phyloP scores from a whole-genome alignment of 805 yeast species.

The Yueomyces sp. region DNA sequence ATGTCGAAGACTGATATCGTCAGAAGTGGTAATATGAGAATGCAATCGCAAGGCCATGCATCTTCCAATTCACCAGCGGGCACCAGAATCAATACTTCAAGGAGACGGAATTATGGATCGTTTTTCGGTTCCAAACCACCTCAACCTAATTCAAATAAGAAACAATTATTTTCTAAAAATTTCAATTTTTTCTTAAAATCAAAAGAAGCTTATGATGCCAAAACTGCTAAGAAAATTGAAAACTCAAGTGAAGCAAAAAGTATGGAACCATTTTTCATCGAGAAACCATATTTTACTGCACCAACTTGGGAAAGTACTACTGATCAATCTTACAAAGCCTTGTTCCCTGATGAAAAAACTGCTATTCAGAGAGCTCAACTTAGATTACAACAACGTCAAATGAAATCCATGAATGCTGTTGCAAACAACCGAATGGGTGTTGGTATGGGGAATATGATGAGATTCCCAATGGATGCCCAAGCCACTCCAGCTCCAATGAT shows the following conservation, averaged over 20 bases:
- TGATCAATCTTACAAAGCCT: constrained; percentile 40
- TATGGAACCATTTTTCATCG: constrained; percentile 31
- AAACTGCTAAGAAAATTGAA: constrained; percentile 7
- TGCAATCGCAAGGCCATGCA: constrained; percentile 16
- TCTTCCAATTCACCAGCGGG: constrained; percentile 10
- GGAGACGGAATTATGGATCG: constrained; percentile 17
- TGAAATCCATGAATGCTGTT: constrained; percentile 14
- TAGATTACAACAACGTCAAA: constrained; percentile 22
- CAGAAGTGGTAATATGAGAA: constrained; percentile 7
- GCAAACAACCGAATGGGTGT: constrained; percentile 16
- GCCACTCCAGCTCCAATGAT: constrained; percentile 14
- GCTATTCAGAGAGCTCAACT: constrained; percentile 18
- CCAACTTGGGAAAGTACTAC: constrained; percentile 63
- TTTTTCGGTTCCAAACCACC: constrained; percentile 30
- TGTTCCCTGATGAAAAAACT: constrained; percentile 33
- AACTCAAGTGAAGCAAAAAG: constrained; percentile 4
- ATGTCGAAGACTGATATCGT: constrained; percentile 3
- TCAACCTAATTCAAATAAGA: constrained; percentile 16
- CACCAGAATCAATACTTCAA: constrained; percentile 2
- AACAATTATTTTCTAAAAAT: constrained; percentile 25
- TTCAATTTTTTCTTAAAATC: constrained; percentile 44
- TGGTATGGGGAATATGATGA: constrained; percentile 20
- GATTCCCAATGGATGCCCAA: constrained; percentile 17
- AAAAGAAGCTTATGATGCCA: constrained; percentile 24
- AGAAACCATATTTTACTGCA: constrained; percentile 55